Conservation (phyloP, 768 basidiomycete genomes). For the Tephrocybe sp. region DNA sequence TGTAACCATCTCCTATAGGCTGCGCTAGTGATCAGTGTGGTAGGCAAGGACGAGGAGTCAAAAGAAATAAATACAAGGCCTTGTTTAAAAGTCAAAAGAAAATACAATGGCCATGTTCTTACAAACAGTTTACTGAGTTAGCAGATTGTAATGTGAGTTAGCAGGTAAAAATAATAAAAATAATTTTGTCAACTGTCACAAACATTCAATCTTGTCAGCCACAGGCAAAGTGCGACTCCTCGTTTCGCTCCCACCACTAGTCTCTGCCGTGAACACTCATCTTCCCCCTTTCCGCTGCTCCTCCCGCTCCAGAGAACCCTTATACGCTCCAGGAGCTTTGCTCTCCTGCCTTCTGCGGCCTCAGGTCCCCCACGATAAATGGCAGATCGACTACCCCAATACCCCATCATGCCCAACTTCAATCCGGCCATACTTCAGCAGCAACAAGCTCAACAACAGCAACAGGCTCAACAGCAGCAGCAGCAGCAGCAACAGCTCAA, state of each 20-base stretch:
- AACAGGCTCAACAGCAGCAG: conserved; percentile 32
- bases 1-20: too few relatives aligned
- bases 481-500: conserved; percentile 37
- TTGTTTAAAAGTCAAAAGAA: background rate
- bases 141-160: conserved; percentile 5
- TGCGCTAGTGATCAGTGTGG: too few relatives aligned
- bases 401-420: conserved; percentile 56
- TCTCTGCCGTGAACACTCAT: conserved; percentile 26
- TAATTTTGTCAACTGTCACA: conserved; percentile 39
- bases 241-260: conserved; percentile 62
- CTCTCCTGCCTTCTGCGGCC: conserved; percentile 21
- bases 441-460: conserved; percentile 43
- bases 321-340: conserved; percentile 12
- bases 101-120: background rate
- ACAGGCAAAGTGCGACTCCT: conserved; percentile 45
- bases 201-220: conserved; percentile 47
- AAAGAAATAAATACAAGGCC: conserved; percentile 7
- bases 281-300: conserved; percentile 22
- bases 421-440: conserved; percentile 44
- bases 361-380: conserved; percentile 41
- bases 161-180: conserved; percentile 10
- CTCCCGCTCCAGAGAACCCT: conserved; percentile 8
- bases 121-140: background rate
- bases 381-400: conserved; percentile 62
- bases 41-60: background rate